Base-by-base conservation (phyloP, 129 eudicot species). In the Glebionis coronaria region DNA sequence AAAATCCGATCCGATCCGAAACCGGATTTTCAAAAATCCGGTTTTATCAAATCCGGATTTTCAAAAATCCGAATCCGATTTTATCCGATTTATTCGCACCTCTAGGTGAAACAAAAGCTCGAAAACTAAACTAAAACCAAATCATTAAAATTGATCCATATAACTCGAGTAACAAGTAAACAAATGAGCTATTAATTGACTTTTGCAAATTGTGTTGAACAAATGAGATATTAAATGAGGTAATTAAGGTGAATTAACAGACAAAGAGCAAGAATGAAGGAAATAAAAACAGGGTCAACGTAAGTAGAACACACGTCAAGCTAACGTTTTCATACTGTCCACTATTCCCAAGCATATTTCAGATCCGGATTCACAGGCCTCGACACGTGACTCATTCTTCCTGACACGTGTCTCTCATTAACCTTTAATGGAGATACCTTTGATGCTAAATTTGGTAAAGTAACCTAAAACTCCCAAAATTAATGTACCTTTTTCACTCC, bases 271-370 rank as follows among this genome's bases (percentile, higher is more conserved):
- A 21, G 29, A 54, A 53, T 19, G 21, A 8, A 56, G 62, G 62
- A 21, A 8, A 12, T 56, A 10, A 25, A 25, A 3, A 13, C 0
- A 25, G 62, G 12, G 62, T 21, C 62, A 56, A 23, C 38, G 38
- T 25, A 16, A 14, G 59, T 54, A 20, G 40, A 56, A 56, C 40
- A 56, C 35, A 25, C 40, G 62, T 56, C 62, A 56, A 56, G 62
- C 62, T 56, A 56, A 23, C 62, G 62, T 18, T 56, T 56, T 56
- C 61, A n/a, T 11, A 56, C 38, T 56, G 61, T 56, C 61, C 40
- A 12, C 16, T 12, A 18, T 20, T 56, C 5, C 61, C 61, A 25
- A 56, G 61, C 61, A 3, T 54, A 2, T n/a, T 21, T 23, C 61
- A 56, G 62, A 56, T 56, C 62, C 40, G 62, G 62, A 56, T 56